Percentiles rank a stretch among this genome's conserved stretches.
phyloP scores from a whole-genome alignment of 1,139 yeast species.

The Lodderomyces jiufengensis region DNA sequence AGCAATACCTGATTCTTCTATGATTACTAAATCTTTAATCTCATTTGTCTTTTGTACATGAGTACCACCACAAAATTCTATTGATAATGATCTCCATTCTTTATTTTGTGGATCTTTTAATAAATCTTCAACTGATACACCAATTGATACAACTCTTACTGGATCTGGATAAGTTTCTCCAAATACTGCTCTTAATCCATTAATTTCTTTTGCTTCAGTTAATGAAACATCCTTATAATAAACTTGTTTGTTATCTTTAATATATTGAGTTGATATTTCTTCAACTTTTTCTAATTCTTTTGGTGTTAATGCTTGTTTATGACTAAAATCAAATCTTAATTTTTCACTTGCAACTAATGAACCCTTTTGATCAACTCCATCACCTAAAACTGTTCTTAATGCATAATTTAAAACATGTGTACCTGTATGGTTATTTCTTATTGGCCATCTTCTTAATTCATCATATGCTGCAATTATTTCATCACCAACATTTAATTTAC shows the following conservation, averaged over 20 bases:
- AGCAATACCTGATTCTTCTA: constrained; percentile 97
- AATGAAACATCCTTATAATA: constrained; percentile 81
- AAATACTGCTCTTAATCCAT: constrained; percentile 93
- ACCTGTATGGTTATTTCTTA: constrained; percentile 97
- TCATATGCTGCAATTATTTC: constrained; percentile 83
- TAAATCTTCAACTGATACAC: constrained; percentile 82
- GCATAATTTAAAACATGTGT: constrained; percentile 93
- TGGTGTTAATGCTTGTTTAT: constrained; percentile 73
- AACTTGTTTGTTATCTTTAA: constrained; percentile 67
- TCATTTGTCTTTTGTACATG: constrained; percentile 92
- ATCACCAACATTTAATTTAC: constrained; percentile 63
- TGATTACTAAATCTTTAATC: constrained; percentile 81
- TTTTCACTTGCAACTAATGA: constrained; percentile 95
- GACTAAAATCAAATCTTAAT: constrained; percentile 92
- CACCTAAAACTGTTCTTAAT: constrained; percentile 80
- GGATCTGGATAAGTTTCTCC: constrained; percentile 99
- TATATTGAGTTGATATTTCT: constrained; percentile 64
- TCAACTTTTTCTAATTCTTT: constrained; percentile 76
- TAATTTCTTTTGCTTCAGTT: constrained; percentile 64
- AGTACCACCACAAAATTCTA: constrained; percentile 99
- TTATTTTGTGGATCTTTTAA: constrained; percentile 63
- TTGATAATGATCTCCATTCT: constrained; percentile 74
- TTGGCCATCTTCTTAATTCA: constrained; percentile 93
- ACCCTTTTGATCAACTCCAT: constrained; percentile 91
- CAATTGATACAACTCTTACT: constrained; percentile 95